Evolutionary conservation across 306 rosid genomes (phyloP), one percentile per base, ranked within the genome.

Genomic region (Trichosanthes truncata): DNA sequence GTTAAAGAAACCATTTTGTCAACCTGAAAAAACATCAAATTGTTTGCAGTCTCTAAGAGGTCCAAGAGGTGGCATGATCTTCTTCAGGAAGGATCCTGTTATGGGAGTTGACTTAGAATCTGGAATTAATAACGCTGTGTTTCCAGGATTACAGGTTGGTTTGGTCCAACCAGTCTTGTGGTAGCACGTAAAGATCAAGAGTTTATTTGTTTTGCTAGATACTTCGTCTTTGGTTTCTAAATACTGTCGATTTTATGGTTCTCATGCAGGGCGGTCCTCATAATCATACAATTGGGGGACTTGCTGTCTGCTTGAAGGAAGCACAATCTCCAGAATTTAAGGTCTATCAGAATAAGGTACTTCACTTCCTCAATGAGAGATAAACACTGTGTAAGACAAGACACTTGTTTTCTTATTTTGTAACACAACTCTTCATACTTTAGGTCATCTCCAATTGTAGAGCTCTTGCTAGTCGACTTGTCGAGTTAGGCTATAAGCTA

Each of bases 11-110:
- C 35, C 6, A 13, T 23, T 56, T 52, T 77, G 38, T 77, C 15
- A 15, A 18, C 60, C 62, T 29, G n/a, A 76, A 52, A 29, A 80
- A 77, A 81, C 57, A 2, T 18, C 61, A 67, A 33, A 81, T 80
- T 86, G 60, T 66, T 31, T 84, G 46, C 88, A 96, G 97, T 93
- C 98, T 83, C 60, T 93, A 81, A 87, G 98, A 83, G 99, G 99
- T 57, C 99, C 99, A 23, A 86, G 98, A 85, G 98, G 98, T 57
- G 98, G 98, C 43, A 96, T 96, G 99, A 96, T 96, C 79, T 96
- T 96, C 92, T 96, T 90, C 90, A 91, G 80, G 89, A 96, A 96
- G 86, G 97, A 93, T 74, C 10, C 92, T 1, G 86, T 96, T 83
- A 89, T 83, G 26, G 98, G 93, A 40, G 85, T 93, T 55, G 97